Conservation (phyloP, 176 grass and related monocot species). For the Pontederia crassipes region DNA sequence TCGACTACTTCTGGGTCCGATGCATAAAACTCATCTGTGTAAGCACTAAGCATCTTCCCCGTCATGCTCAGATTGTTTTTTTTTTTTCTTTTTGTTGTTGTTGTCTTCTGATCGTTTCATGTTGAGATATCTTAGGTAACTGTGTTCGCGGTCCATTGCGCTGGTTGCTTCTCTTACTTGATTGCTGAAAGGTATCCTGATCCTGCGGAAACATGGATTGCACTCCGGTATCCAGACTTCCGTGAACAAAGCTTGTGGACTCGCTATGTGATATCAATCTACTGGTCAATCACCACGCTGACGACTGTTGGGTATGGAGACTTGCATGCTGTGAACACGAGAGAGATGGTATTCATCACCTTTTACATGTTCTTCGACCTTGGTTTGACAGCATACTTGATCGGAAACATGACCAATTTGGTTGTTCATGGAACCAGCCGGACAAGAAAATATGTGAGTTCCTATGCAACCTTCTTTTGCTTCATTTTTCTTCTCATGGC, state of each 20-base stretch:
- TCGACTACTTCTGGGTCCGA: slow-evolving; percentile 90
- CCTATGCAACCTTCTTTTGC: no score
- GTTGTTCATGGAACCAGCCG: slow-evolving; percentile 81
- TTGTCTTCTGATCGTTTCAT: slow-evolving; percentile 4
- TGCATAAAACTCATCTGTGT: slow-evolving; percentile 86
- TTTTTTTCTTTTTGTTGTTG: slow-evolving; percentile 14
- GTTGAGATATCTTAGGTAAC: slow-evolving; percentile 49
- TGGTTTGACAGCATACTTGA: slow-evolving; percentile 89
- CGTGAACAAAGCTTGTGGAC: slow-evolving; percentile 42
- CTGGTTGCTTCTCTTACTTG: slow-evolving; percentile 86
- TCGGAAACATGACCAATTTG: slow-evolving; percentile 95
- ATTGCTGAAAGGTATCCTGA: slow-evolving; percentile 63
- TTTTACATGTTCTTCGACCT: slow-evolving; percentile 96
- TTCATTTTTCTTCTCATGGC: no score
- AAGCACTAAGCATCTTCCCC: slow-evolving; percentile 39
- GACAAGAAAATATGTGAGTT: slow-evolving; percentile 81
- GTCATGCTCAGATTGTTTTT: not conserved
- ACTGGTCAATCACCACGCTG: slow-evolving; percentile 95
- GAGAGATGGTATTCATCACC: slow-evolving; percentile 74
- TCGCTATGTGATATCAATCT: slow-evolving; percentile 74
- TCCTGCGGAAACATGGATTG: slow-evolving; percentile 62
- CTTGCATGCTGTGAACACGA: slow-evolving; percentile 65
- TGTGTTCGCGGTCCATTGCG: slow-evolving; percentile 81
- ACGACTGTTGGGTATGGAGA: slow-evolving; percentile 94
- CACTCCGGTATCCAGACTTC: slow-evolving; percentile 58